Conservation (phyloP, 768 basidiomycete genomes). For the Mycena olivaceomarginata region DNA sequence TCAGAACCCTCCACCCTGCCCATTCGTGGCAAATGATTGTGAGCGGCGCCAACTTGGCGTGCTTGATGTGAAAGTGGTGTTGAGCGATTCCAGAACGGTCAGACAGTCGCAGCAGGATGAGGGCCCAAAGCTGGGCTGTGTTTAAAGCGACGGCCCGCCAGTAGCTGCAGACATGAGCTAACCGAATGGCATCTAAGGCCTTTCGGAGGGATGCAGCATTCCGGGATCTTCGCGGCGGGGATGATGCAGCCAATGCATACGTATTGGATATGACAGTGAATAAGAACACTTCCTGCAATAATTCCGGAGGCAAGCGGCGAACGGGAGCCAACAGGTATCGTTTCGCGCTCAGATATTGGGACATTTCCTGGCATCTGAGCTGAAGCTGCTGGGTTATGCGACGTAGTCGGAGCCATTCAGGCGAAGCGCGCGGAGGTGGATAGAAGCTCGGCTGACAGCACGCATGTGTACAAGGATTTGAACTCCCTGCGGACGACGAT, state of each 20-base stretch:
- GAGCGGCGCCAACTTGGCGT: slow-evolving; percentile 19
- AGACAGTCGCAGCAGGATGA: slow-evolving; percentile 3
- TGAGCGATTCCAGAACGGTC: slow-evolving; percentile 1
- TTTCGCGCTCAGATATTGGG: slow-evolving; percentile 13
- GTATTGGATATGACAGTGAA: slow-evolving; percentile 9
- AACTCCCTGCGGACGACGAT: background rate
- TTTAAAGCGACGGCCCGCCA: slow-evolving; percentile 30
- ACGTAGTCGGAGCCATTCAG: slow-evolving; percentile 10
- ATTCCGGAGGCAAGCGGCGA: slow-evolving; percentile 35
- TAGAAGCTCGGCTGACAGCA: slow-evolving; percentile 22
- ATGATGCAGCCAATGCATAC: background rate
- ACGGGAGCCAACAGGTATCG: slow-evolving; percentile 31
- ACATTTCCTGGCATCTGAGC: slow-evolving; percentile 7
- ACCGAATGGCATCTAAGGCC: background rate
- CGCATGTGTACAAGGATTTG: slow-evolving; percentile 21
- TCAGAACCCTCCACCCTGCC: background rate
- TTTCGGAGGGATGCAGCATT: background rate
- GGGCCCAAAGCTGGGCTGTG: slow-evolving; percentile 30
- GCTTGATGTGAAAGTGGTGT: background rate
- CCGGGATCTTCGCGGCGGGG: background rate
- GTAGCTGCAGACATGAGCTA: slow-evolving; percentile 35
- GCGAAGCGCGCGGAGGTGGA: slow-evolving; percentile 9
- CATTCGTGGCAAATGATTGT: slow-evolving; percentile 6
- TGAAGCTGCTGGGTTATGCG: slow-evolving; percentile 11
- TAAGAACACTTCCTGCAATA: slow-evolving; percentile 27